phyloP scores from a whole-genome alignment of 768 basidiomycete species.

The Boletales sp. region DNA sequence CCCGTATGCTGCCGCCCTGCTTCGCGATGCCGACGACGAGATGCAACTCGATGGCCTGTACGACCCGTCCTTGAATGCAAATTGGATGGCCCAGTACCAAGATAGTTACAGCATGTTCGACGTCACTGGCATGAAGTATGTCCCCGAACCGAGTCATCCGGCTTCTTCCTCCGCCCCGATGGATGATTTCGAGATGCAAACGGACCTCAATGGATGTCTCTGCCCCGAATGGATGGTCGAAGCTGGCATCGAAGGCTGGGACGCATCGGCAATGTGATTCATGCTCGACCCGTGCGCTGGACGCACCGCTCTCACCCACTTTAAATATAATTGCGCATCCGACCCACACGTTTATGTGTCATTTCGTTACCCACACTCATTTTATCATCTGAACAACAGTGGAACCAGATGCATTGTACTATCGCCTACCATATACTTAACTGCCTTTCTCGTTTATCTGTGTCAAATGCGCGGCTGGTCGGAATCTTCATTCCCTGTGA shows the following conservation, averaged over 20 bases:
- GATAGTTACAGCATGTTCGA: slow-evolving; percentile 2
- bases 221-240: slow-evolving; percentile 25
- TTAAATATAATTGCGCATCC: too few species aligned
- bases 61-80: slow-evolving; percentile 4
- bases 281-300: background rate
- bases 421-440: too few species aligned
- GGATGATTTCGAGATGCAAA: background rate
- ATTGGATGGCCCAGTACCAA: slow-evolving; percentile 16
- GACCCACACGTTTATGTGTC: too few species aligned
- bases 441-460: too few species aligned
- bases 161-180: background rate
- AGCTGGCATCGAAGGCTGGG: slow-evolving; percentile 13
- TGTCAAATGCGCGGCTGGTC: too few species aligned
- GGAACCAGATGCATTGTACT: too few species aligned
- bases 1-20: background rate
- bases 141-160: background rate
- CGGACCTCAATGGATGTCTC: slow-evolving; percentile 11
- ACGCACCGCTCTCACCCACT: background rate
- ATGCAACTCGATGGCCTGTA: slow-evolving; percentile 2
- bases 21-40: slow-evolving; percentile 1
- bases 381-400: background rate
- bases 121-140: background rate
- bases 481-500: too few species aligned
- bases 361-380: background rate
- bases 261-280: background rate